These are phyloP conservation scores for Cymbidium sinense DNA, from an alignment of 106 monocot genomes.

Conservation along the genomic window DNA sequence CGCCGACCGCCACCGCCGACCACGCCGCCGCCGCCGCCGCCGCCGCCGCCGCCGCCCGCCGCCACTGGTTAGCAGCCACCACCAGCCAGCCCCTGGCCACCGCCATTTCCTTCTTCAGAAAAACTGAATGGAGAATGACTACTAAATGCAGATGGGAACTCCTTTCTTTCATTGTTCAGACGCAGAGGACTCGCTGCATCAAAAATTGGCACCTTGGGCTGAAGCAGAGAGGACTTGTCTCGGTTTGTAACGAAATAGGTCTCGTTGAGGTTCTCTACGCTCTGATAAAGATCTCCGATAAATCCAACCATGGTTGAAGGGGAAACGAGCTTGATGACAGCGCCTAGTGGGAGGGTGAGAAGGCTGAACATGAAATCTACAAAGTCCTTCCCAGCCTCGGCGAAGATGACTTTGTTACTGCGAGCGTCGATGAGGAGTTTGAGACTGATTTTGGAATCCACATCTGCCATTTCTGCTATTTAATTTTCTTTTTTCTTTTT, in stretches of 20 bases:
- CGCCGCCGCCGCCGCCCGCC: too few species aligned
- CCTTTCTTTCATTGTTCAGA: background rate
- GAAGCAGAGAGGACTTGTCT: background rate
- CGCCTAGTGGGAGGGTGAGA: conserved; percentile 21
- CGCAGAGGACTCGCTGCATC: background rate
- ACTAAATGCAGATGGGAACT: too few species aligned
- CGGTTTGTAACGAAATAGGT: background rate
- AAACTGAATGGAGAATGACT: too few species aligned
- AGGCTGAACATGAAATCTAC: conserved; percentile 31
- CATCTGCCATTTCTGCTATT: too few species aligned
- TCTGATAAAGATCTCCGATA: conserved; percentile 6
- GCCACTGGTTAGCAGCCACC: too few species aligned
- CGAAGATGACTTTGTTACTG: conserved; percentile 13
- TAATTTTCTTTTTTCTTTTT: too few species aligned
- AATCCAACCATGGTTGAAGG: background rate
- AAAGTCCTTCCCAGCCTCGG: conserved; percentile 21
- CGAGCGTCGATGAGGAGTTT: conserved; percentile 29
- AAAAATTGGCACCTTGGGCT: background rate
- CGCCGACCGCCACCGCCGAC: too few species aligned
- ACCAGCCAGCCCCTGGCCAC: too few species aligned
- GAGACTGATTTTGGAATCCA: background rate
- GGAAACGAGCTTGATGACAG: conserved; percentile 20
- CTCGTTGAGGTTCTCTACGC: conserved; percentile 11
- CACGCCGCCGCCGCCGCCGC: too few species aligned
- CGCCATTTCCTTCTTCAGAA: too few species aligned